Percentiles rank a stretch among this genome's conserved stretches.
Evolutionary conservation across 73 alveolate species (phyloP).

Genomic region (Paramecium sonneborni): DNA sequence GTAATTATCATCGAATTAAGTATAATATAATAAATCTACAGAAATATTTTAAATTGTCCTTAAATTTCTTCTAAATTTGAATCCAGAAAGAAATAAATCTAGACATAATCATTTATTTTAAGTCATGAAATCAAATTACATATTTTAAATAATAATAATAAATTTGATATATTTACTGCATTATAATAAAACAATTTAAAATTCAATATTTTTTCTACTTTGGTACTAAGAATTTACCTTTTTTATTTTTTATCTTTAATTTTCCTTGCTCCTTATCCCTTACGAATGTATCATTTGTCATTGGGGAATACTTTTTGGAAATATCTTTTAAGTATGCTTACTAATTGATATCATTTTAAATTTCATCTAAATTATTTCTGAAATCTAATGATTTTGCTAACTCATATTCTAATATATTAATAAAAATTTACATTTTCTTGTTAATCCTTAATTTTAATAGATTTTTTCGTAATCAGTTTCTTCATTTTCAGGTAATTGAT

Average conservation of each 20-base stretch:
- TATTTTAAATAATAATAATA: neutral
- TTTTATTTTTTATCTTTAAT: neutral
- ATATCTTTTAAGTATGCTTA: neutral
- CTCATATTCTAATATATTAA: neutral
- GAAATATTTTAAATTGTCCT: too few species aligned
- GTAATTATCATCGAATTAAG: too few species aligned
- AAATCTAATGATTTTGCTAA: neutral
- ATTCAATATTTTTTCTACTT: constrained; percentile 8
- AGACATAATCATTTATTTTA: too few species aligned
- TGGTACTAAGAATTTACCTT: constrained; percentile 2
- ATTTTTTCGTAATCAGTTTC: neutral
- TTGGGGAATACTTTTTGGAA: neutral
- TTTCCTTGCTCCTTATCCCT: neutral
- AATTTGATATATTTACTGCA: neutral
- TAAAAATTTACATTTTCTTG: constrained; percentile 10
- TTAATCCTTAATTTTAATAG: neutral
- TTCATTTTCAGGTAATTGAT: neutral
- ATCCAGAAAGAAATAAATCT: too few species aligned
- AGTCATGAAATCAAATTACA: too few species aligned
- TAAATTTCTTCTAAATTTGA: too few species aligned
- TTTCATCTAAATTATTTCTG: constrained; percentile 39
- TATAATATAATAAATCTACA: too few species aligned
- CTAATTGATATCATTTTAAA: neutral
- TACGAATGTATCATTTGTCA: neutral
- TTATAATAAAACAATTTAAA: neutral